A percentile compares a stretch with the other conserved stretches of the same genome.
These are phyloP conservation scores for Austroboletus festivus DNA, from an alignment of 768 basidiomycete species.

Conservation along the genomic window DNA sequence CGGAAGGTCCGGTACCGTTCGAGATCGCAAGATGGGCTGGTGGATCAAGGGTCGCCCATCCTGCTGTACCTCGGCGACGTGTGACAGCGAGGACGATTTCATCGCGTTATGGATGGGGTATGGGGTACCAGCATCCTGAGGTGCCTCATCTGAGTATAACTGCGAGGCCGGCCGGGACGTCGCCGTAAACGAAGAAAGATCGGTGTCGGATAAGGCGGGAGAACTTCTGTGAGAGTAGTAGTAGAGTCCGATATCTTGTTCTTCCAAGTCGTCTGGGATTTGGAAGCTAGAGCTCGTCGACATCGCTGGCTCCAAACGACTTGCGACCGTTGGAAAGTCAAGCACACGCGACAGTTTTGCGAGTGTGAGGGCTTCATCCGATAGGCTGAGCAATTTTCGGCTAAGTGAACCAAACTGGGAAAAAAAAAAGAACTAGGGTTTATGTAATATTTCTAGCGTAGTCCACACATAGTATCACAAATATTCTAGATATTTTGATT, in stretches of 20 bases:
- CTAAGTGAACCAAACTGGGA: no score
- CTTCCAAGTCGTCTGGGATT: constrained; percentile 18
- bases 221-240: constrained; percentile 26
- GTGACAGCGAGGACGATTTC: constrained; percentile 36
- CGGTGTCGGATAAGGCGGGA: constrained; percentile 22
- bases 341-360: no score
- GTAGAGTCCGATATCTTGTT: constrained; percentile 29
- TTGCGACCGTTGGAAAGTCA: no score
- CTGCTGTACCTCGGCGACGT: constrained; percentile 20
- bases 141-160: no score
- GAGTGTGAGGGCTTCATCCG: no score
- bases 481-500: no score
- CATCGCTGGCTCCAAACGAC: constrained; percentile 14
- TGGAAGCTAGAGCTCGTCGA: constrained; percentile 8
- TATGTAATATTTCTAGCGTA: no score
- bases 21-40: constrained; percentile 40
- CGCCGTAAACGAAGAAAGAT: constrained; percentile 16
- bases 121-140: background rate
- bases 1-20: constrained; percentile 44
- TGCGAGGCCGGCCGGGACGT: constrained; percentile 22
- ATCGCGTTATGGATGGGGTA: constrained; percentile 6
- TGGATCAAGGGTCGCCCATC: constrained; percentile 11
- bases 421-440: no score
- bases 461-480: no score
- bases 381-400: no score